Evolutionary conservation across 108 stramenopile genomes (phyloP).

Genomic region (Pseudonitzschia multiseries): DNA sequence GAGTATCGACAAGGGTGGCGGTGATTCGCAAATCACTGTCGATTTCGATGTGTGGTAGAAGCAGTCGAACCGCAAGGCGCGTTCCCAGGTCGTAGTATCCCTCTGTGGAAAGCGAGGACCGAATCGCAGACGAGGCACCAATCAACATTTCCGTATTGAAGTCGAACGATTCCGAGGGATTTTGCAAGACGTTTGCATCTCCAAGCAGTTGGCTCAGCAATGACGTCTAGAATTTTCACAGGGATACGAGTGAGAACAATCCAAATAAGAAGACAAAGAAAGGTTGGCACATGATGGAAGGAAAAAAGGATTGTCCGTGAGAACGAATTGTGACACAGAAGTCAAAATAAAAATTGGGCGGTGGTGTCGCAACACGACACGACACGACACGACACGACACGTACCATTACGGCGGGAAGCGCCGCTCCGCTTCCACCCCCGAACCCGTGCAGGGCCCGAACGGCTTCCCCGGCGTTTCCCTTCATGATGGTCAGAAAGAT

Average conservation of each 20-base stretch:
- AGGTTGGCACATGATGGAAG: background rate
- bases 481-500: constrained; percentile 71
- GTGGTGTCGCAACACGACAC: too few relatives aligned
- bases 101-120: constrained; percentile 69
- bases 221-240: constrained; percentile 37
- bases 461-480: constrained; percentile 59
- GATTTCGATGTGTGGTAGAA: constrained; percentile 60
- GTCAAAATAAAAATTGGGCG: too few relatives aligned
- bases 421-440: constrained; percentile 82
- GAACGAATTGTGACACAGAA: too few relatives aligned
- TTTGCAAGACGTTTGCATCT: constrained; percentile 51
- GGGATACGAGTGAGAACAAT: background rate
- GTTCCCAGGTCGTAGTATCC: constrained; percentile 58
- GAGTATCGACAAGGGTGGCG: constrained; percentile 50
- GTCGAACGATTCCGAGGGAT: constrained; percentile 10
- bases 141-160: constrained; percentile 59
- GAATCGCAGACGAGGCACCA: constrained; percentile 62
- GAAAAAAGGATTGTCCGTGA: too few relatives aligned
- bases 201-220: constrained; percentile 61
- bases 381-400: too few relatives aligned
- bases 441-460: constrained; percentile 47
- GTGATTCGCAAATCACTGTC: constrained; percentile 54
- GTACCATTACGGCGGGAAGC: constrained; percentile 75
- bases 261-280: background rate
- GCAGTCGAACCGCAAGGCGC: constrained; percentile 54